These are phyloP conservation scores for Fusarium fracticaudum DNA, from an alignment of 2,329 filamentous ascomycete genomes.

Conservation along the genomic window DNA sequence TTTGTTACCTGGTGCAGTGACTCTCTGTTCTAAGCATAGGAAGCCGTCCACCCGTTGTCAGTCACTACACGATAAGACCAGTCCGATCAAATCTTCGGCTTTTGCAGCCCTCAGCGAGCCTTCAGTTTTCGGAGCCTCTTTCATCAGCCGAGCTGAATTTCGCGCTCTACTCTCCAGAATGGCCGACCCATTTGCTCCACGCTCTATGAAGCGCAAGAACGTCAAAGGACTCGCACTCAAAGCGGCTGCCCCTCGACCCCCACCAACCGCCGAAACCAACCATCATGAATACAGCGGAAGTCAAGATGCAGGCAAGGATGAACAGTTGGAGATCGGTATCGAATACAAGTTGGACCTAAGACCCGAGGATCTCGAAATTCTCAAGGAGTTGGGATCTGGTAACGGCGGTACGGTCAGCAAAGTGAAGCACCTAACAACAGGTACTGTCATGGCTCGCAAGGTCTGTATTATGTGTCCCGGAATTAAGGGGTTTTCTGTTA, in stretches of 20 bases:
- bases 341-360: constrained; percentile 95
- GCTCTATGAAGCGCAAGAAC: constrained; percentile 98
- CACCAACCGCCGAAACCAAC: constrained; percentile 77
- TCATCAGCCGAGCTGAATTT: constrained; percentile 12
- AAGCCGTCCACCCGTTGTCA: constrained; percentile 8
- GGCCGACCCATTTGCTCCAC: constrained; percentile 71
- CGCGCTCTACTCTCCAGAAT: constrained; percentile 52
- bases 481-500: constrained; percentile 10
- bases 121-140: not conserved
- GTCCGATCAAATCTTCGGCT: constrained; percentile 18
- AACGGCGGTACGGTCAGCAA: constrained; percentile 99
- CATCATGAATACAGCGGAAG: constrained; percentile 70
- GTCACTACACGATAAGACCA: constrained; percentile 29
- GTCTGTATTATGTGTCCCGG: constrained; percentile 57
- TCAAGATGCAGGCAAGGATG: constrained; percentile 63
- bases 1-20: constrained; percentile 5
- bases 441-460: constrained; percentile 98
- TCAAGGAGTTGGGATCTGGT: constrained; percentile 94
- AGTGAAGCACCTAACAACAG: constrained; percentile 92
- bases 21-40: not conserved
- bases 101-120: constrained; percentile 7
- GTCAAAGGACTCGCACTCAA: constrained; percentile 94
- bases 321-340: constrained; percentile 89
- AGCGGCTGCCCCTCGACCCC: constrained; percentile 76
- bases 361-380: constrained; percentile 89